These are phyloP conservation scores for Heliosperma pusillum DNA, from an alignment of 148 eudicot species.

Conservation along the genomic window DNA sequence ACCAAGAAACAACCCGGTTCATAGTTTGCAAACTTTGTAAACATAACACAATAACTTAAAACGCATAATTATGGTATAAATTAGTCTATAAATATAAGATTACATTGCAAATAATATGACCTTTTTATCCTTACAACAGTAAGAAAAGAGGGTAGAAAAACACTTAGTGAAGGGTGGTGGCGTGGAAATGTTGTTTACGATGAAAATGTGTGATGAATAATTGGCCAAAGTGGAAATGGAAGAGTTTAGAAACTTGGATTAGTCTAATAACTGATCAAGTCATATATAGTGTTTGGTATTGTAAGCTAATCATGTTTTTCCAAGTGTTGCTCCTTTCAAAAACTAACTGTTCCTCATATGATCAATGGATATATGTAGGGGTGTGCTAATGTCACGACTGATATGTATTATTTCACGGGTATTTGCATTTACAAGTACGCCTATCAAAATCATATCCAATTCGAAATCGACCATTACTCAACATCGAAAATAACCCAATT, in stretches of 20 bases:
- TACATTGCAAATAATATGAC: background rate
- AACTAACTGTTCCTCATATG: no score
- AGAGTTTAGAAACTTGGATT: constrained; percentile 7
- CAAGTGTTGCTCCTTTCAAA: no score
- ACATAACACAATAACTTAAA: background rate
- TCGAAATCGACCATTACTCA: no score
- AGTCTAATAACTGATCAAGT: background rate
- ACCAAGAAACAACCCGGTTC: background rate
- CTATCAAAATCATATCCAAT: no score
- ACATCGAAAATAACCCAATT: no score
- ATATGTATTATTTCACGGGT: no score
- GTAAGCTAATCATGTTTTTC: no score
- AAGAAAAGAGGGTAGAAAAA: background rate
- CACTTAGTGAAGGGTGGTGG: background rate
- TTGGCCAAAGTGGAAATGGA: background rate
- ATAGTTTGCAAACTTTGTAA: background rate
- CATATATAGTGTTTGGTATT: no score
- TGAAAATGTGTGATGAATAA: background rate
- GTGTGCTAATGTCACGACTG: no score
- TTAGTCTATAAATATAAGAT: background rate
- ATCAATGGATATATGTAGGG: no score
- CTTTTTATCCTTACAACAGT: background rate
- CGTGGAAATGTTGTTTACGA: background rate
- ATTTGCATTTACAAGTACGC: no score
- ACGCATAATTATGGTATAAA: background rate